These are phyloP conservation scores for Larix kaempferi DNA, from an alignment of 75 land plant genomes.

Conservation along the genomic window DNA sequence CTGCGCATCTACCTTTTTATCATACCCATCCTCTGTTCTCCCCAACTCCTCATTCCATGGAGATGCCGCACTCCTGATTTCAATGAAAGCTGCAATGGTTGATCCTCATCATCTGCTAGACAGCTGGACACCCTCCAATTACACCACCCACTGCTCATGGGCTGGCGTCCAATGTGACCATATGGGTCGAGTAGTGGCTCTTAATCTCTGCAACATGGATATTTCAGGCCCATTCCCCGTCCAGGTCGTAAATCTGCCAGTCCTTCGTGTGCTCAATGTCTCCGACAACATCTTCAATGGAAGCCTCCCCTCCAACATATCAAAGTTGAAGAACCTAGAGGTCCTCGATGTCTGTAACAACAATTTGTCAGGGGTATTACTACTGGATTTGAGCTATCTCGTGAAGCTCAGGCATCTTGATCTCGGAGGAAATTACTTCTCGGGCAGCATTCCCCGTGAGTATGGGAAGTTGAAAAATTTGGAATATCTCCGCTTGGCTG, in stretches of 20 bases:
- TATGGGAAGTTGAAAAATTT: conserved; percentile 46
- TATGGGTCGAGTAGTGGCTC: conserved; percentile 28
- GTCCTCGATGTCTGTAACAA: conserved; percentile 65
- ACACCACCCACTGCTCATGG: conserved; percentile 44
- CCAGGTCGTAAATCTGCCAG: conserved; percentile 19
- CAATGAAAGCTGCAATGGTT: too few relatives aligned
- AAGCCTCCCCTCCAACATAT: conserved; percentile 17
- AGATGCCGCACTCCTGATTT: too few relatives aligned
- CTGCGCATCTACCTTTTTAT: too few relatives aligned
- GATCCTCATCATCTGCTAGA: too few relatives aligned
- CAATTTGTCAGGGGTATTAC: conserved; percentile 54
- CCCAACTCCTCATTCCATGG: too few relatives aligned
- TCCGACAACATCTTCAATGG: conserved; percentile 63
- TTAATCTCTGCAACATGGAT: conserved; percentile 10
- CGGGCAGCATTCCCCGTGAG: conserved; percentile 53
- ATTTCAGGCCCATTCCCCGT: conserved; percentile 52
- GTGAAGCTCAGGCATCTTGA: conserved; percentile 54
- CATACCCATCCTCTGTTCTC: too few relatives aligned
- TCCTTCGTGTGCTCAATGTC: conserved; percentile 22
- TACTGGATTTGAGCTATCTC: conserved; percentile 31
- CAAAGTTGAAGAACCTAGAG: conserved; percentile 30
- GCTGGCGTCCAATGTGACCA: conserved; percentile 33
- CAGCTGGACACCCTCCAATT: too few relatives aligned
- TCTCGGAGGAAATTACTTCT: conserved; percentile 78
- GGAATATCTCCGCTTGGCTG: conserved; percentile 58